Percentiles rank a stretch among this genome's conserved stretches.
phyloP scores from a whole-genome alignment of 176 grass and related monocot genomes.

The Oryza longistaminata region DNA sequence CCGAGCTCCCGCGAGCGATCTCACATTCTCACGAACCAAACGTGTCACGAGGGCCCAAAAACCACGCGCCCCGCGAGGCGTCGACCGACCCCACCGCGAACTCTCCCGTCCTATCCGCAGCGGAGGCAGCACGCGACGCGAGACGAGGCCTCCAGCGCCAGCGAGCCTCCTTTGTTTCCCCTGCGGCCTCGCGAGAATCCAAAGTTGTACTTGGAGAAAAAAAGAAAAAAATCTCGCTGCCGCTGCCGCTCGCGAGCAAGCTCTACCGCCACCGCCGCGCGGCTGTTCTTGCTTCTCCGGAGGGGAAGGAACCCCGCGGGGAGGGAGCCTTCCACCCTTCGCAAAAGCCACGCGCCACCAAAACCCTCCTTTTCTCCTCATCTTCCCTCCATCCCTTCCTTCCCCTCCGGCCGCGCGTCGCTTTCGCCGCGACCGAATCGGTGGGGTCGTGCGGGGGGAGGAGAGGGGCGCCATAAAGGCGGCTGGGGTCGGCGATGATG shows the following conservation, averaged over 20 bases:
- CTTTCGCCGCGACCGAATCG: conserved; percentile 37
- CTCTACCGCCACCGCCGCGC: too few relatives aligned
- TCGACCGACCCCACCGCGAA: not conserved
- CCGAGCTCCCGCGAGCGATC: not conserved
- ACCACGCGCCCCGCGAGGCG: not conserved
- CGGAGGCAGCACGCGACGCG: not conserved
- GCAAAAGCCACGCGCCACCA: conserved; percentile 50
- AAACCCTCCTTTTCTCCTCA: not conserved
- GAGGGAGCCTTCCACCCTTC: conserved; percentile 1
- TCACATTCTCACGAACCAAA: not conserved
- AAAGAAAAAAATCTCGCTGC: conserved; percentile 23
- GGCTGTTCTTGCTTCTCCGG: conserved; percentile 45
- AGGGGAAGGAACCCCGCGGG: conserved; percentile 43
- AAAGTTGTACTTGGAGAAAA: conserved; percentile 21
- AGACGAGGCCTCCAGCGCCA: conserved; percentile 2
- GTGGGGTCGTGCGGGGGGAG: conserved; percentile 12
- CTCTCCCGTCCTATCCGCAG: not conserved
- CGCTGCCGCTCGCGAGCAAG: too few relatives aligned
- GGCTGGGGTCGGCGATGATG: conserved; percentile 35
- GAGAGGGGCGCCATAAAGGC: not conserved
- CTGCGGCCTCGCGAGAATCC: conserved; percentile 38
- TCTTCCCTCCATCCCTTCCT: not conserved
- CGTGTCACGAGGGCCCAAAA: conserved; percentile 18
- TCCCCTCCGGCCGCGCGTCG: conserved; percentile 27
- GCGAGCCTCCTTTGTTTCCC: not conserved